Percentiles rank a stretch among this genome's conserved stretches.
Evolutionary conservation across 306 rosid genomes (phyloP).

Genomic region (Canavalia gladiata): DNA sequence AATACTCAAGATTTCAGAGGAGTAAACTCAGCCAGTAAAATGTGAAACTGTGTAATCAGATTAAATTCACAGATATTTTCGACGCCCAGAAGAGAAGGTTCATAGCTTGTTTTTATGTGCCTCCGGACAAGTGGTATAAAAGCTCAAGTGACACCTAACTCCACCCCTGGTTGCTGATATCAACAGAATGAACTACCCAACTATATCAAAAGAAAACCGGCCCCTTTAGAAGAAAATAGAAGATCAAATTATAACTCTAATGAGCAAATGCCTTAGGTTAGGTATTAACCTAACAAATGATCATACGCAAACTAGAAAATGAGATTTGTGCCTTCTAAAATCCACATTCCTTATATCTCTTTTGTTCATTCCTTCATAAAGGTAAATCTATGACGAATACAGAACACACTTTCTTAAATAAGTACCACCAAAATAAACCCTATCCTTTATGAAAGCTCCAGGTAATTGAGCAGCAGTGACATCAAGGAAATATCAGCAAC

Average conservation of each 20-base stretch:
- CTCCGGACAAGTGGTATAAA: background rate
- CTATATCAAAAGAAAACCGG: background rate
- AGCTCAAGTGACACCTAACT: background rate
- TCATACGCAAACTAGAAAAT: no score
- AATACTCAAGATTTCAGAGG: no score
- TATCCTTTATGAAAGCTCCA: background rate
- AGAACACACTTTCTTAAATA: background rate
- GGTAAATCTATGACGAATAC: no score
- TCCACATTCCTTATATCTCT: background rate
- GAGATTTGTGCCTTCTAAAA: background rate
- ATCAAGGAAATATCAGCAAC: background rate
- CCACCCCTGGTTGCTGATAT: background rate
- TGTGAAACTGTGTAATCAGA: no score
- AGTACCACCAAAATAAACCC: background rate
- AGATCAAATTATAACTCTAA: background rate
- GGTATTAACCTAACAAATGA: no score
- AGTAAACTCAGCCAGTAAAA: no score
- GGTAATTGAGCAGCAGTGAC: background rate
- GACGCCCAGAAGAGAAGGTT: no score
- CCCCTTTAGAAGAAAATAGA: background rate
- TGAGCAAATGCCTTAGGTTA: no score
- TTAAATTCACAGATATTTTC: no score
- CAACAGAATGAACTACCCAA: background rate
- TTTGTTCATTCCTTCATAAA: background rate
- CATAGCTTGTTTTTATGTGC: no score